A percentile compares a stretch with the other conserved stretches of the same genome.
These are phyloP conservation scores for Eucalyptus tenuipes DNA, from an alignment of 345 rosid genomes.

Conservation along the genomic window DNA sequence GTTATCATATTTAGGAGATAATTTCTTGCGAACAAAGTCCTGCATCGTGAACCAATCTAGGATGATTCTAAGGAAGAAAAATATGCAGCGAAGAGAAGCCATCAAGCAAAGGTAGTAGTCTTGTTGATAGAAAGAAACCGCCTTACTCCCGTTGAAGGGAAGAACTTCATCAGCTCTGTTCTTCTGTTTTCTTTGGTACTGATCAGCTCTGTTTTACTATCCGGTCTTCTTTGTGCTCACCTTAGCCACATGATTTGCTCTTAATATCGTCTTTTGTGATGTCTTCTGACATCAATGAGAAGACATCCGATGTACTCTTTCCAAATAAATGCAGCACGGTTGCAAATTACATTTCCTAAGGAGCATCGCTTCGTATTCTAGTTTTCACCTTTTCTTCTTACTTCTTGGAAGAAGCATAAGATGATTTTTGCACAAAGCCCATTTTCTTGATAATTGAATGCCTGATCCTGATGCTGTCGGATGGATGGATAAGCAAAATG, in stretches of 20 bases:
- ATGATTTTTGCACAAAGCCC: background rate
- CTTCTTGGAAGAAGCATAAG: background rate
- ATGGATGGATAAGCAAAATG: background rate
- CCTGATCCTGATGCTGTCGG: background rate
- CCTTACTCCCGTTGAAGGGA: background rate
- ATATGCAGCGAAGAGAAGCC: background rate
- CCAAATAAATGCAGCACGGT: background rate
- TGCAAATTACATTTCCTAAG: background rate
- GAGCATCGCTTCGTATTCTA: background rate
- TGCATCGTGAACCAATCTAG: background rate
- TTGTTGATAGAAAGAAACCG: background rate
- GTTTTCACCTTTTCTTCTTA: background rate
- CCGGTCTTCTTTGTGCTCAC: background rate
- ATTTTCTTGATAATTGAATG: background rate
- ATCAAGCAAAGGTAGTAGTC: background rate
- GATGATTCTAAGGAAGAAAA: background rate
- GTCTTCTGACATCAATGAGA: background rate
- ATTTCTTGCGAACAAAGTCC: background rate
- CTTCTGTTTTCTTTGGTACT: background rate
- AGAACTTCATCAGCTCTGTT: background rate
- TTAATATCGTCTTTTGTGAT: background rate
- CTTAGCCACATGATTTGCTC: background rate
- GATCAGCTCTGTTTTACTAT: background rate
- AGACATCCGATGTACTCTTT: background rate
- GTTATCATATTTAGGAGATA: background rate